Evolutionary conservation across 352 stramenopile genomes (phyloP).

Genomic region (Phytophthora citrophthora): DNA sequence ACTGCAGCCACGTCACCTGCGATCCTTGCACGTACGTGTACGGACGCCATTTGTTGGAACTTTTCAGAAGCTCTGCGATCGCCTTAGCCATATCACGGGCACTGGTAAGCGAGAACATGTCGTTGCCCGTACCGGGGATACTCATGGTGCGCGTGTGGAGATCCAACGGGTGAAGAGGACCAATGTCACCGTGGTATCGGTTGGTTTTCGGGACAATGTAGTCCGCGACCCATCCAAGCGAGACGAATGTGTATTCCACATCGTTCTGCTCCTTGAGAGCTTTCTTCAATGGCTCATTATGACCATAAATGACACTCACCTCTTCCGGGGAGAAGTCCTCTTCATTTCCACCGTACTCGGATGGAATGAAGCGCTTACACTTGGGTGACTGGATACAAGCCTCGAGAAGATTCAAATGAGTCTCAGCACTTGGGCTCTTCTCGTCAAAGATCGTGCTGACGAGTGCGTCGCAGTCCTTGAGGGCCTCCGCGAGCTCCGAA

Average conservation of each 20-base stretch:
- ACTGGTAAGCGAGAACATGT: constrained; percentile 32
- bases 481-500: constrained; percentile 15
- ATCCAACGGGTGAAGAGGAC: constrained; percentile 28
- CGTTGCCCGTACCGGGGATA: constrained; percentile 40
- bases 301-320: constrained; percentile 7
- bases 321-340: constrained; percentile 32
- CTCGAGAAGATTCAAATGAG: constrained; percentile 37
- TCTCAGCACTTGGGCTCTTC: constrained; percentile 7
- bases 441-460: constrained; percentile 35
- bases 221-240: constrained; percentile 39
- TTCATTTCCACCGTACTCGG: constrained; percentile 41
- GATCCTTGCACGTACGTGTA: constrained; percentile 43
- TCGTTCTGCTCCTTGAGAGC: constrained; percentile 33
- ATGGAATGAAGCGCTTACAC: constrained; percentile 56
- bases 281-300: constrained; percentile 20
- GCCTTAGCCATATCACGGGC: constrained; percentile 33
- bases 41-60: constrained; percentile 31
- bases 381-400: constrained; percentile 40
- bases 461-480: constrained; percentile 42
- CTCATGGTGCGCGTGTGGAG: constrained; percentile 37
- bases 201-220: constrained; percentile 39
- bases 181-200: constrained; percentile 31
- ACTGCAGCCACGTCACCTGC: constrained; percentile 41
- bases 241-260: constrained; percentile 45
- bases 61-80: constrained; percentile 29